Base-by-base conservation (phyloP, 164 flowering plant species). In the Umbellularia californica region DNA sequence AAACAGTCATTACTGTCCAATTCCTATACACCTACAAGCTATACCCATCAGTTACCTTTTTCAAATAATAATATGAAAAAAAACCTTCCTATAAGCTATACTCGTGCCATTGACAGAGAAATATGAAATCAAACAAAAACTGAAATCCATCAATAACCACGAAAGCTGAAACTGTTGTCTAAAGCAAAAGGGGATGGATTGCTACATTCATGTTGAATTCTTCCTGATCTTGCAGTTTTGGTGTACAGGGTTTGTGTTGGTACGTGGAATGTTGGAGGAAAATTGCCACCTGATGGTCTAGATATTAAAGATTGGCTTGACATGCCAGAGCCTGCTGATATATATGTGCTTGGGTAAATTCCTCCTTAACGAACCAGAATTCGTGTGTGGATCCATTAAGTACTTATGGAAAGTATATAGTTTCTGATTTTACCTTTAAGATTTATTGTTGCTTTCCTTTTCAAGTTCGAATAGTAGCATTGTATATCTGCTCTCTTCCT, bases 191-290 rank as follows among this genome's bases (percentile, higher is more conserved):
- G 13, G 58, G 25, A 51, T 30, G 60, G 51, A 19, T 68, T 20
- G 30, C 62, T 55, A 20, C 6, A 55, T 55, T 55, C 27, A 22
- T 71, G 50, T 15, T 2, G 19, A 19, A 70, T 71, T 62, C 25
- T 60, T 24, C 65, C 30, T 71, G 62, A 71, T 68, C 67, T 20
- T 74, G 58, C 74, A 24, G 2, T 41, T 70, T 58, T 24, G 3
- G 19, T 65, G 27, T 51, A 25, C 60, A 95, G 99, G 79, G 71
- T 95, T 80, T 86, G 90, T 74, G 93, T 84, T 65, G 92, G 92
- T 72, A 93, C 99, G 51, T 96, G 98, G 99, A 96, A 96, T 82
- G 92, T 90, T 70, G 99, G 90, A 70, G 99, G 99, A 69, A 85
- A 76, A 82, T 55, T 86, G 75, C 99, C 99, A 71, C 89, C 93